Conservation (phyloP, 2,329 filamentous ascomycete species). For the Aspergillus aculeatinus region DNA sequence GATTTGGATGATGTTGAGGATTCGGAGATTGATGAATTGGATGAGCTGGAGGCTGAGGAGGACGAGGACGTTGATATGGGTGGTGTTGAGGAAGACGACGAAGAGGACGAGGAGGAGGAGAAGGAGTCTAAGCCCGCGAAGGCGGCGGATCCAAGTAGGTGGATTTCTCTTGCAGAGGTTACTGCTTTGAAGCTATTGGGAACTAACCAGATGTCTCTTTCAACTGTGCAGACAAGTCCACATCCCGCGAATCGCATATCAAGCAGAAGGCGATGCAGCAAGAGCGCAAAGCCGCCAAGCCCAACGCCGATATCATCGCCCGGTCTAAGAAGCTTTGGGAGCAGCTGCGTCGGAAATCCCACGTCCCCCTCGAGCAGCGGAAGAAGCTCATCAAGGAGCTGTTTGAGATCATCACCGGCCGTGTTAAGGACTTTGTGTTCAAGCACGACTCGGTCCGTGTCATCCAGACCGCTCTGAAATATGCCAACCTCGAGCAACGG, state of each 20-base stretch:
- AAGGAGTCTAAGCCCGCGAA: conserved; percentile 20
- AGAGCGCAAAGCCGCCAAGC: conserved; percentile 90
- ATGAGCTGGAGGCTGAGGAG: conserved; percentile 45
- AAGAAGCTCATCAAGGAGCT: conserved; percentile 84
- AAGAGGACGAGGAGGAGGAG: conserved; percentile 26
- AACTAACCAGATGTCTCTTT: conserved; percentile 12
- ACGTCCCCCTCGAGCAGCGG: conserved; percentile 85
- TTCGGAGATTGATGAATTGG: conserved; percentile 43
- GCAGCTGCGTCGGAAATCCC: conserved; percentile 84
- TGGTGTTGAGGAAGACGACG: conserved; percentile 37
- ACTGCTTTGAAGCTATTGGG: neutral
- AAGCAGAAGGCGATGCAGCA: conserved; percentile 87
- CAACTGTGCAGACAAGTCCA: conserved; percentile 59
- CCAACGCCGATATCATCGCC: conserved; percentile 83
- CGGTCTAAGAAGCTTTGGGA: conserved; percentile 98
- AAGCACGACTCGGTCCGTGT: conserved; percentile 98
- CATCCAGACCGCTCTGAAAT: conserved; percentile 95
- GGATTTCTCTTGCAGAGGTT: conserved; percentile 11
- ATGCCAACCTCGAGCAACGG: conserved; percentile 79
- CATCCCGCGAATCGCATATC: conserved; percentile 78
- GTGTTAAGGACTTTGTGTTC: conserved; percentile 92
- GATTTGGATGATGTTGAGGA: conserved; percentile 55
- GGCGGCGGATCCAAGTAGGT: conserved; percentile 24
- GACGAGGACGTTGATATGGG: conserved; percentile 52
- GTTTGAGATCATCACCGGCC: conserved; percentile 85